Conservation (phyloP, 106 monocot genomes). For the Dactylorhiza incarnata region DNA sequence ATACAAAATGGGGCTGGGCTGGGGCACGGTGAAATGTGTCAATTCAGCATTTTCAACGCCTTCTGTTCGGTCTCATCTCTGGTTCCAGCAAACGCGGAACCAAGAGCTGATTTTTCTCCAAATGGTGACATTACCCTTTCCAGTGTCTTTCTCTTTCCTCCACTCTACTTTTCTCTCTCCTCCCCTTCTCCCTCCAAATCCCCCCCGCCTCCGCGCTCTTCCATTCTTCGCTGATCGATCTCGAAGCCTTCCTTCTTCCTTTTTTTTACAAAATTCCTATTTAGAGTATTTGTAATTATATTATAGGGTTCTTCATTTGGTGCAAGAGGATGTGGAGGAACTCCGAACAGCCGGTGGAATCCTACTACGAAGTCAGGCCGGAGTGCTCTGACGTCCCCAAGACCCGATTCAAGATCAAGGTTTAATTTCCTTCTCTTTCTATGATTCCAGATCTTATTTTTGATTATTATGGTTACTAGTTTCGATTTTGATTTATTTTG, state of each 20-base stretch:
- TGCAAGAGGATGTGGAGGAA: slow-evolving; percentile 40
- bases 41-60: too few relatives aligned
- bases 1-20: too few relatives aligned
- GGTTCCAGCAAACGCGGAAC: not conserved
- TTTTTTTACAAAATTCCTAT: not conserved
- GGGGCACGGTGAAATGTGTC: too few relatives aligned
- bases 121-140: not conserved
- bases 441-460: not conserved
- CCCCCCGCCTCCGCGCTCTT: not conserved
- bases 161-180: not conserved
- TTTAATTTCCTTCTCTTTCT: not conserved
- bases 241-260: not conserved
- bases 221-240: not conserved
- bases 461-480: not conserved
- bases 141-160: not conserved
- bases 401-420: slow-evolving; percentile 78
- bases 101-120: not conserved
- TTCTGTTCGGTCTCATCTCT: too few relatives aligned
- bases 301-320: not conserved
- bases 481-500: slow-evolving; percentile 2
- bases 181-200: not conserved
- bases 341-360: slow-evolving; percentile 32
- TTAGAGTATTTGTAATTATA: not conserved
- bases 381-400: slow-evolving; percentile 55
- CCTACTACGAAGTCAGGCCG: slow-evolving; percentile 48